Base-by-base conservation (phyloP, 179 eudicot genomes). In the Patellifolia procumbens region DNA sequence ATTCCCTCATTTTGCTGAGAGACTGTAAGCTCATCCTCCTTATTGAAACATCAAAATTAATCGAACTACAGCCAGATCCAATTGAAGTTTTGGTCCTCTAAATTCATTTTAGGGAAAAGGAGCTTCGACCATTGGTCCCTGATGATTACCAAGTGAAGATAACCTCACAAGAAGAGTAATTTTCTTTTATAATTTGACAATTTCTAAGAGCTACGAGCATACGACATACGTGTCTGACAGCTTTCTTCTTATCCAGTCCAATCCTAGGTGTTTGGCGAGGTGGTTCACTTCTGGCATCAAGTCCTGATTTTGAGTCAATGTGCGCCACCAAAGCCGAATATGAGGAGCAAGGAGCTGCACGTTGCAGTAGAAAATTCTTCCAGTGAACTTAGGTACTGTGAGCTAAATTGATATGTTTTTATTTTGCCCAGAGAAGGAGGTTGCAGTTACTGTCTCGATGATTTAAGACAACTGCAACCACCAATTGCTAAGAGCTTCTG, bases 221-320 rank as follows among this genome's bases (percentile, higher is more conserved):
- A 7, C 20, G 8, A 48, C 49, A 13, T 65, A 34, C 49, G 72
- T 53, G 55, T 31, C 72, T 74, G 70, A 76, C 10, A 20, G 13
- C 74, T 59, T 51, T 17, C 53, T 72, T 66, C 52, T 72, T 79
- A 34, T 84, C 49, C 86, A 95, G 99, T 82, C 99, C 99, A 28
- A 82, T 93, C 79, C 78, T 89, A 80, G 99, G 99, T 67, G 97
- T 93, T 74, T 95, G 99, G 99, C 89, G 97, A 72, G 99, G 99
- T 76, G 99, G 98, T 48, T 95, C 98, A 37, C 97, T 93, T 75
- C 83, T 95, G 81, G 99, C 99, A 49, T 93, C 99, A 31, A 95
- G 95, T 82, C 97, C 98, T 76, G 99, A 93, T 74, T 95, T 95
- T 84, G 99, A 95, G 49, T 49, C 92, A 45, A 93, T 91, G 98